Conservation (phyloP, 2,329 filamentous ascomycete genomes). For the Curvularia verruculosa region DNA sequence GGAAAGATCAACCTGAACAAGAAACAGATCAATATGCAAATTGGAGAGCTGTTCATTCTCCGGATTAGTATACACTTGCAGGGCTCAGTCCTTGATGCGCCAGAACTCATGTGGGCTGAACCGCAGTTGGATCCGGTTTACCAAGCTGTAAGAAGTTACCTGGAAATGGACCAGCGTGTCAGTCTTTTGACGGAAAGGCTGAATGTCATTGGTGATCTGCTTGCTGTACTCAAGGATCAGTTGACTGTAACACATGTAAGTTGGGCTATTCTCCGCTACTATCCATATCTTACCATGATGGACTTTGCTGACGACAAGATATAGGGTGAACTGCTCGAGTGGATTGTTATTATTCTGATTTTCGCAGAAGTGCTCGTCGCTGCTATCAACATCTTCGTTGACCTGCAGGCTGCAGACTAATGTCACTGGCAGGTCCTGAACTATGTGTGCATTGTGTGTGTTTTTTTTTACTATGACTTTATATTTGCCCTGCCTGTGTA, state of each 20-base stretch:
- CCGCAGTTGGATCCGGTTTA: constrained; percentile 96
- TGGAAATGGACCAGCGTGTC: constrained; percentile 98
- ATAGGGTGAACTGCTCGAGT: constrained; percentile 57
- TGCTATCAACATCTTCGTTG: constrained; percentile 91
- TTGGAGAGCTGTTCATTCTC: constrained; percentile 96
- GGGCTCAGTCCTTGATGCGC: constrained; percentile 93
- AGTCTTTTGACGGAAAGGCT: constrained; percentile 85
- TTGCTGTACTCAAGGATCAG: constrained; percentile 94
- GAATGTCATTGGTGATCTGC: constrained; percentile 89
- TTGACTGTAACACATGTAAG: constrained; percentile 74
- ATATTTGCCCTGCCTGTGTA: constrained; percentile 15
- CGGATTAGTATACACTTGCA: constrained; percentile 98
- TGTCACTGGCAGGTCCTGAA: background rate
- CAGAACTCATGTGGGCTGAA: constrained; percentile 98
- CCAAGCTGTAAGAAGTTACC: constrained; percentile 89
- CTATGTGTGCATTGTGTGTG: constrained; percentile 32
- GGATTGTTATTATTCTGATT: constrained; percentile 87
- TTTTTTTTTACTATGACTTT: constrained; percentile 2
- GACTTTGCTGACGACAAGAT: constrained; percentile 15
- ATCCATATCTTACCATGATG: background rate
- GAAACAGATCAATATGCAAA: constrained; percentile 98
- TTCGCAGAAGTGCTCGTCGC: constrained; percentile 94
- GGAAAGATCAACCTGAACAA: constrained; percentile 89
- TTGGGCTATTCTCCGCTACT: constrained; percentile 1
- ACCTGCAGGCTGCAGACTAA: constrained; percentile 75